phyloP scores from a whole-genome alignment of 768 basidiomycete species.

The Termitomyces sp. region DNA sequence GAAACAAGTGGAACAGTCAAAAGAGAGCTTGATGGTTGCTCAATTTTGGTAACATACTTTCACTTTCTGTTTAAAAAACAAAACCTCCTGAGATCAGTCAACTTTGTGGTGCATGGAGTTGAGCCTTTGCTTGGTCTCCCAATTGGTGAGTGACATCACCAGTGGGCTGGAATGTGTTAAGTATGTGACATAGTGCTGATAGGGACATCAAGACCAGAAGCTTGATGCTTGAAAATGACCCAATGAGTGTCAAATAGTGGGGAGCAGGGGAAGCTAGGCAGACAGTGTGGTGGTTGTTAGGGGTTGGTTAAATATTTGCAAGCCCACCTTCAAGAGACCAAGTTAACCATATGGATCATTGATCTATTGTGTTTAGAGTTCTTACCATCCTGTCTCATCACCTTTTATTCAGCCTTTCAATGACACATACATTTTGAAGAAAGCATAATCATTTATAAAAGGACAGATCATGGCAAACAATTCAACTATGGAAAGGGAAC shows the following conservation, averaged over 20 bases:
- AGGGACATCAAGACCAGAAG: slow-evolving; percentile 41
- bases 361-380: slow-evolving; percentile 43
- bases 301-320: slow-evolving; percentile 80
- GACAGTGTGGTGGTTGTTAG: slow-evolving; percentile 74
- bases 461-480: slow-evolving; percentile 6
- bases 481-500: slow-evolving; percentile 2
- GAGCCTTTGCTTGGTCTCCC: slow-evolving; percentile 73
- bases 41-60: slow-evolving; percentile 40
- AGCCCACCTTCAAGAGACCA: slow-evolving; percentile 63
- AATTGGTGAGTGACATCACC: slow-evolving; percentile 82
- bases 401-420: slow-evolving; percentile 72
- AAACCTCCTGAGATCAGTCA: slow-evolving; percentile 72
- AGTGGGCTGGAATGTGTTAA: slow-evolving; percentile 65
- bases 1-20: slow-evolving; percentile 34
- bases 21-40: slow-evolving; percentile 30
- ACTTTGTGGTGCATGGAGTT: slow-evolving; percentile 72
- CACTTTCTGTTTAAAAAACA: slow-evolving; percentile 55
- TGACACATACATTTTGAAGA: slow-evolving; percentile 71
- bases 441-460: slow-evolving; percentile 63
- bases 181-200: slow-evolving; percentile 59
- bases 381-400: slow-evolving; percentile 23
- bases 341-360: slow-evolving; percentile 70
- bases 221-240: slow-evolving; percentile 22
- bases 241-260: slow-evolving; percentile 45
- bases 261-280: slow-evolving; percentile 62